Percentiles rank a stretch among this genome's conserved stretches.
Conservation (phyloP, 495 filamentous ascomycete species). For the Tuber microsphaerosporum region DNA sequence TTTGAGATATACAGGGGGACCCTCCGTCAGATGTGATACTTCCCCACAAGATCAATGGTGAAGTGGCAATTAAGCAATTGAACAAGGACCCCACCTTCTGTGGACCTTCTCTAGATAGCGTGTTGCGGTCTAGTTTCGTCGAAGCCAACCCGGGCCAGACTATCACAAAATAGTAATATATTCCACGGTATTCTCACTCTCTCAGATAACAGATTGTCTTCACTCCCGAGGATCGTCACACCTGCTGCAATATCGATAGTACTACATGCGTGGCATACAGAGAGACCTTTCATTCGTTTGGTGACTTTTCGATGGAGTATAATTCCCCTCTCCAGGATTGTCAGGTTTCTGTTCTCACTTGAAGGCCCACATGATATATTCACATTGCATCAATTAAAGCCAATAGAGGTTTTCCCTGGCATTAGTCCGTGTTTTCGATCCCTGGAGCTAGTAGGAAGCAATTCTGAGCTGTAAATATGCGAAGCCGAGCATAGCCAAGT, state of each 20-base stretch:
- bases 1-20: neutral
- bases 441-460: neutral
- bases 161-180: neutral
- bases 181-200: neutral
- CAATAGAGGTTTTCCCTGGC: neutral
- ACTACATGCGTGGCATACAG: neutral
- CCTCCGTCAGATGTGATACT: neutral
- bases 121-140: neutral
- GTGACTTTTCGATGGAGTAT: neutral
- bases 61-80: neutral
- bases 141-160: neutral
- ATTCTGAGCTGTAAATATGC: neutral
- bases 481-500: neutral
- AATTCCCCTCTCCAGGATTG: neutral
- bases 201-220: neutral
- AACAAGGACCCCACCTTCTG: neutral
- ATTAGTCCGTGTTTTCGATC: neutral
- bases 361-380: neutral
- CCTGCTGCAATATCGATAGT: neutral
- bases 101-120: neutral
- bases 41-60: neutral
- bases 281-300: neutral
- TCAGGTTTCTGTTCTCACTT: neutral
- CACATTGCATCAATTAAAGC: neutral
- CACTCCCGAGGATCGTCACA: neutral